A percentile compares a stretch with the other conserved stretches of the same genome.
Conservation (phyloP, 148 eudicot genomes). For the Selenicereus undatus region DNA sequence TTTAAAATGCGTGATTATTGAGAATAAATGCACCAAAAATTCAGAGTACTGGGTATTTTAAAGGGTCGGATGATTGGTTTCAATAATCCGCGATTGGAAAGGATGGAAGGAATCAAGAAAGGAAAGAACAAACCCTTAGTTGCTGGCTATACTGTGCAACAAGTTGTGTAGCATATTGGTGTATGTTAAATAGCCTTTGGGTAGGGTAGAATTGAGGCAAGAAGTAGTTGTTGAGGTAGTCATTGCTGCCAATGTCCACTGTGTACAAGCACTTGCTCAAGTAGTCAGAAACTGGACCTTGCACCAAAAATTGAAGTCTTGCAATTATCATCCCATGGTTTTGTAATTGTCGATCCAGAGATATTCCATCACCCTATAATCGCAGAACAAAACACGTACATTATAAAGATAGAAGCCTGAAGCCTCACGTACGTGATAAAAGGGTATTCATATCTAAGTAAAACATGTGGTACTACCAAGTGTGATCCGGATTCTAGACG, state of each 20-base stretch:
- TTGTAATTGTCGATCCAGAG: not conserved
- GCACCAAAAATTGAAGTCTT: not conserved
- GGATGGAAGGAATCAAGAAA: too few species aligned
- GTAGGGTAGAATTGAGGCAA: constrained; percentile 44
- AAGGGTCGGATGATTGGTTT: too few species aligned
- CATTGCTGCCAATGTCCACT: constrained; percentile 52
- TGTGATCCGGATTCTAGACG: constrained; percentile 26
- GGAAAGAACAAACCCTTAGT: constrained; percentile 30
- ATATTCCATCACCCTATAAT: not conserved
- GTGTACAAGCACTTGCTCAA: constrained; percentile 2
- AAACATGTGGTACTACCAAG: constrained; percentile 20
- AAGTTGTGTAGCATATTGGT: constrained; percentile 48
- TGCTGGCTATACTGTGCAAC: constrained; percentile 40
- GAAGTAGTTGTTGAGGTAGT: constrained; percentile 59
- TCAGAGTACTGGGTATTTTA: too few species aligned
- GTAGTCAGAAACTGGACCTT: not conserved
- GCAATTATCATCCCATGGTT: not conserved
- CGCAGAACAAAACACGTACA: not conserved
- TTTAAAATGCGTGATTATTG: too few species aligned
- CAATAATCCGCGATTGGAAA: too few species aligned
- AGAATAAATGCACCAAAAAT: too few species aligned
- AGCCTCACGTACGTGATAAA: too few species aligned
- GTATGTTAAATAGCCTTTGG: constrained; percentile 32
- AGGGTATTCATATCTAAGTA: not conserved
- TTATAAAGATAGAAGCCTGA: not conserved